These are phyloP conservation scores for Nepenthes mirabilis DNA, from an alignment of 148 eudicot species.

Conservation along the genomic window DNA sequence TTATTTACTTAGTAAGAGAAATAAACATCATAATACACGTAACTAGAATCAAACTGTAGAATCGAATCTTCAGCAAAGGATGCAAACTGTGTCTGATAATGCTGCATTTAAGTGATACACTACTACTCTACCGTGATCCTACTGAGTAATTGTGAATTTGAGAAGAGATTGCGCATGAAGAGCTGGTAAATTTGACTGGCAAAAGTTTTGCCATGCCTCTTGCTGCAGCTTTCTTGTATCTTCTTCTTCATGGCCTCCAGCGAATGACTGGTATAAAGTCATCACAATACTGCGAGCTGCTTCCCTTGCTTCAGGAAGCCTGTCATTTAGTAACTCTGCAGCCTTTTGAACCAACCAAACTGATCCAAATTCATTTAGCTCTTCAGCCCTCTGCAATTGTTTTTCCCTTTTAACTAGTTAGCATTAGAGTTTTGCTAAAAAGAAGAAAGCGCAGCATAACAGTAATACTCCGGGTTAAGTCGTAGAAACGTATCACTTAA, in stretches of 20 bases:
- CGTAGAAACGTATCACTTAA: no score
- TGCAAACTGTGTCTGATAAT: no score
- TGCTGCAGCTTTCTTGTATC: constrained; percentile 8
- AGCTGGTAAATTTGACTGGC: constrained; percentile 66
- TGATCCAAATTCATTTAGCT: constrained; percentile 61
- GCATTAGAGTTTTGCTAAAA: no score
- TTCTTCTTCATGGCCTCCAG: constrained; percentile 27
- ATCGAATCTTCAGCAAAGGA: no score
- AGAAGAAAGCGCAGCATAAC: no score
- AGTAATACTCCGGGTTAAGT: no score
- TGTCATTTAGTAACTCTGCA: constrained; percentile 64
- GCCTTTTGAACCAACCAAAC: constrained; percentile 43
- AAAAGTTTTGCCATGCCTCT: constrained; percentile 82
- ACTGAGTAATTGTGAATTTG: constrained; percentile 34
- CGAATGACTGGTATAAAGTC: constrained; percentile 29
- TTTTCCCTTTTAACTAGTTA: no score
- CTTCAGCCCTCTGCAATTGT: constrained; percentile 32
- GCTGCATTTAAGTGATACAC: no score
- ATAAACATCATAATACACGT: no score
- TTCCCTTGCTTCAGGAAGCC: constrained; percentile 95
- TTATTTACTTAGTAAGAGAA: no score
- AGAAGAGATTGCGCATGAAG: constrained; percentile 59
- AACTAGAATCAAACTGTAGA: no score
- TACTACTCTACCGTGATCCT: not conserved
- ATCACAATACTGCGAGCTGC: constrained; percentile 65